Base-by-base conservation (phyloP, 331 rosid genomes). In the Pyracantha coccinea region DNA sequence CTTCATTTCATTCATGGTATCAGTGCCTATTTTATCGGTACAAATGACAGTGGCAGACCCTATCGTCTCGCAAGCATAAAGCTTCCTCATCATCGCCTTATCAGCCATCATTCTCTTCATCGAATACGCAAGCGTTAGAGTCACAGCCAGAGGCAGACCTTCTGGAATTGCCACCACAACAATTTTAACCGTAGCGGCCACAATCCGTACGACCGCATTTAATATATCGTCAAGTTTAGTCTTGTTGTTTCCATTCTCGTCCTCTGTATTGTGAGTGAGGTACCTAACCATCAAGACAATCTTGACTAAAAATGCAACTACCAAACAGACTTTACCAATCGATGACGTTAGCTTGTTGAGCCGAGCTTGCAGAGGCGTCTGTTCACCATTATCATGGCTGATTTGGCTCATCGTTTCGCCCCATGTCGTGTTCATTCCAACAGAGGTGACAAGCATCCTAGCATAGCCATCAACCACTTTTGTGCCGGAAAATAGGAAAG, bases 111-210 rank as follows among this genome's bases (percentile, higher is more conserved):
- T n/a, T n/a, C n/a, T n/a, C n/a, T n/a, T n/a, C n/a, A n/a, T n/a
- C n/a, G n/a, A n/a, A n/a, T n/a, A n/a, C n/a, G n/a, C n/a, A n/a
- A n/a, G n/a, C n/a, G n/a, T n/a, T n/a, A n/a, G n/a, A n/a, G n/a
- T n/a, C 20, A 78, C 79, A 4, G 86, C 79, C 61, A 79, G 3
- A 5, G 81, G 86, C 33, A 75, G 66, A 15, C 83, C 83, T 32
- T 78, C 83, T n/a, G 83, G 88, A 7, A 84, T 81, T 6, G 83
- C 86, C 35, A 83, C 77, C n/a, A 79, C 83, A 16, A 78, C 80
- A 31, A 84, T 75, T 9, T 74, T 78, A 12, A 84, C 81, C 1
- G 80, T 81, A 66, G 68, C 77, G 16, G 85, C 78, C 13, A 84
- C 50, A 13, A 84, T 65, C 7, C 60, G 33, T 19, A 84, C 63